Conservation (phyloP, 83 land plant genomes). For the Diphasiastrum complanatum region DNA sequence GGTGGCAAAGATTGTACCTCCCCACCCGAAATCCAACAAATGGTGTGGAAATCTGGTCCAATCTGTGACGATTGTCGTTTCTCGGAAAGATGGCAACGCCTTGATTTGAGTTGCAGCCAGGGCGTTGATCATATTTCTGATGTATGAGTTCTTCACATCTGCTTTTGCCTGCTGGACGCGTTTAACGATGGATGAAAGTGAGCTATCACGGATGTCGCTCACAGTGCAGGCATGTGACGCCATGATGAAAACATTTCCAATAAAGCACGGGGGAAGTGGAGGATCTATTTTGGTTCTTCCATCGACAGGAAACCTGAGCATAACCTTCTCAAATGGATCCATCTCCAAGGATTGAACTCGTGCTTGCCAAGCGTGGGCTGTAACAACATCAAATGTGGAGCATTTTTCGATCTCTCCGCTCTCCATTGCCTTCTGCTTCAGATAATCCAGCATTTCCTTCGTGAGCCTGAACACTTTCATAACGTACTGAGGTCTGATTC, state of each 20-base stretch:
- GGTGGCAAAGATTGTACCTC: conserved; percentile 32
- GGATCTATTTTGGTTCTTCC: conserved; percentile 37
- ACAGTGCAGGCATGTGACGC: conserved; percentile 36
- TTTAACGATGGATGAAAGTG: conserved; percentile 19
- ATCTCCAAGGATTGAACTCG: background rate
- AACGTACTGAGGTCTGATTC: conserved; percentile 20
- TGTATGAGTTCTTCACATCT: conserved; percentile 27
- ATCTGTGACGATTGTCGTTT: conserved; percentile 47
- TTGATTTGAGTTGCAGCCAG: conserved; percentile 30
- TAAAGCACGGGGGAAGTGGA: conserved; percentile 35
- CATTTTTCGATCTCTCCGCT: conserved; percentile 13
- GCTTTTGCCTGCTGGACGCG: conserved; percentile 35
- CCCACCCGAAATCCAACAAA: conserved; percentile 32
- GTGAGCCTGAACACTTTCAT: conserved; percentile 34
- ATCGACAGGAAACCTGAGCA: conserved; percentile 49
- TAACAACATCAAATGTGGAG: conserved; percentile 45
- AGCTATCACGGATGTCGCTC: conserved; percentile 22
- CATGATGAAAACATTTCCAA: conserved; percentile 49
- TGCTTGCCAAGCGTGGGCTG: conserved; percentile 57
- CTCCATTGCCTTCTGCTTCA: conserved; percentile 25
- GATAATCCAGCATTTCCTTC: conserved; percentile 22
- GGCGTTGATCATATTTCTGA: conserved; percentile 29
- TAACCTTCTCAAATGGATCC: conserved; percentile 12
- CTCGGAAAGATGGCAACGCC: conserved; percentile 36
- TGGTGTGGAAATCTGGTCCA: conserved; percentile 50